These are phyloP conservation scores for Antitrichia curtipendula DNA, from an alignment of 225 moss, liverwort and hornwort genomes.

Conservation along the genomic window DNA sequence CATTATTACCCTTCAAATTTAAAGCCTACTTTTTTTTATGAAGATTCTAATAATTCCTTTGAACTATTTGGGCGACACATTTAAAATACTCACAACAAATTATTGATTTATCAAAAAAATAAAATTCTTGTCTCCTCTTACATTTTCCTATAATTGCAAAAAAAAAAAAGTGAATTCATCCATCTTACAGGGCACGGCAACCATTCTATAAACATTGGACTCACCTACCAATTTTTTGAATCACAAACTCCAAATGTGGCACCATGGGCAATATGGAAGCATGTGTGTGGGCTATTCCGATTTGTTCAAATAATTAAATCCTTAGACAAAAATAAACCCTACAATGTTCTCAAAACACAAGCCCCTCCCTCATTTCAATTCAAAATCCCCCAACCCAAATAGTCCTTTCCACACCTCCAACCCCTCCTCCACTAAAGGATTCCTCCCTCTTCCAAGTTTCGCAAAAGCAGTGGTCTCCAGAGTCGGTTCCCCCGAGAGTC, in stretches of 20 bases:
- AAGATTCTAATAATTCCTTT: rapidly evolving
- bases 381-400: not conserved
- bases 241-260: not conserved
- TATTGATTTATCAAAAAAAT: not conserved
- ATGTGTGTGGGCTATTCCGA: not conserved
- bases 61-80: rapidly evolving
- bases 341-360: not conserved
- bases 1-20: rapidly evolving
- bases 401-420: not conserved
- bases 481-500: not conserved
- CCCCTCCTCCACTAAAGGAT: not conserved
- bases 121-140: not conserved
- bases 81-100: not conserved
- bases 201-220: rapidly evolving
- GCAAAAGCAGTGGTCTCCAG: not conserved
- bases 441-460: not conserved
- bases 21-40: not conserved
- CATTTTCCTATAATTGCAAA: rapidly evolving
- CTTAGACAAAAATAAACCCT: not conserved
- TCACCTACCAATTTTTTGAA: not conserved
- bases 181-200: not conserved
- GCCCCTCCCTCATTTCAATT: not conserved
- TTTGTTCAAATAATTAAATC: not conserved
- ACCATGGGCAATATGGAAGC: not conserved
- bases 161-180: not conserved